Evolutionary conservation across 257 asterid genomes (phyloP).

Genomic region (Solanum appendiculatum): DNA sequence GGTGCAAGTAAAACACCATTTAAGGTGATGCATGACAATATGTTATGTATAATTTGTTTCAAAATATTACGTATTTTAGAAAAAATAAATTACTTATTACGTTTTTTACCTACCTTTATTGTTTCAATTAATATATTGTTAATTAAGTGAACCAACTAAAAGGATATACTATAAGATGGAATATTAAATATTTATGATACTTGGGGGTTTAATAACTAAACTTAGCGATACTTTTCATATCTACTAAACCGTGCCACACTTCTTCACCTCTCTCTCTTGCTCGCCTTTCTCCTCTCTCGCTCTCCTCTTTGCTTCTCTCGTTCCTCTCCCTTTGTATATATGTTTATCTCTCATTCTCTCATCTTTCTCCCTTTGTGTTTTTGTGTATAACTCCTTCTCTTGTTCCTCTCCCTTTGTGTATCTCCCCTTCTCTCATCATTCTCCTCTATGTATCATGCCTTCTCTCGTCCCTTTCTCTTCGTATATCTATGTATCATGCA

Average conservation of each 20-base stretch:
- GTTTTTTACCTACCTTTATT: neutral
- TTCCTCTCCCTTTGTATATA: too few relatives aligned
- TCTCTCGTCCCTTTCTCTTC: neutral
- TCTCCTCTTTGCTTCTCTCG: neutral
- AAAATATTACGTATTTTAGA: neutral
- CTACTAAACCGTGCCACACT: neutral
- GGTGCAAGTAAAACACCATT: neutral
- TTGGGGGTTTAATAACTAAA: neutral
- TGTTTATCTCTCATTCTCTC: too few relatives aligned
- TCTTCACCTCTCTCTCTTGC: neutral
- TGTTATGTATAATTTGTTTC: neutral
- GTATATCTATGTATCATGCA: neutral
- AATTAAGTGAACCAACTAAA: neutral
- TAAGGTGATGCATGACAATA: neutral
- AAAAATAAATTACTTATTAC: neutral
- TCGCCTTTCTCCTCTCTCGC: neutral
- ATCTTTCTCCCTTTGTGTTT: too few relatives aligned
- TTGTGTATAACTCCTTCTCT: neutral
- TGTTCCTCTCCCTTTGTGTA: neutral
- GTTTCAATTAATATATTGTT: neutral
- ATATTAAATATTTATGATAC: neutral
- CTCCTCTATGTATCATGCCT: neutral
- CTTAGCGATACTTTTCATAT: neutral
- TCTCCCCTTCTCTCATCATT: too few relatives aligned
- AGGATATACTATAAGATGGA: neutral